Evolutionary conservation across 2,329 filamentous ascomycete species (phyloP).

Genomic region (Fusarium fracticaudum): DNA sequence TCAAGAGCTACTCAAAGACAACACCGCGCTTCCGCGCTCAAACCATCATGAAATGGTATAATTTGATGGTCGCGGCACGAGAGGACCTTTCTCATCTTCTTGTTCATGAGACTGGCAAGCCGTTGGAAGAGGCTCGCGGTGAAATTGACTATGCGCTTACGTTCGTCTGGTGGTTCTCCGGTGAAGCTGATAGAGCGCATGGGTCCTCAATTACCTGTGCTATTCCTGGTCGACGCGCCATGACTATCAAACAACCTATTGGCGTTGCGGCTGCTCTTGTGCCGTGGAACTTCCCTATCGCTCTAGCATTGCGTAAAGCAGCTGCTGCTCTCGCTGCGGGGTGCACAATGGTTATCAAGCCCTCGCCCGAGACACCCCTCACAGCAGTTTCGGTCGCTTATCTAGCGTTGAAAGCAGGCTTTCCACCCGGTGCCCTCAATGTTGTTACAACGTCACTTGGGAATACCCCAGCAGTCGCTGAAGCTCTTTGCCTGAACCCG

Average conservation of each 20-base stretch:
- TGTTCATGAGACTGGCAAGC: constrained; percentile 65
- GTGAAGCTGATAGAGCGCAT: constrained; percentile 53
- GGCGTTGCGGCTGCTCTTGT: constrained; percentile 49
- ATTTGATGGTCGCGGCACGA: constrained; percentile 46
- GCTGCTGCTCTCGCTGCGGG: constrained; percentile 74
- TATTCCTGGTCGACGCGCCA: constrained; percentile 59
- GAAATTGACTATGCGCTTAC: constrained; percentile 65
- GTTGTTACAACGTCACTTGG: constrained; percentile 55
- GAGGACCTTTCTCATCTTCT: constrained; percentile 40
- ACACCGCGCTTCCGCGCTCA: constrained; percentile 47
- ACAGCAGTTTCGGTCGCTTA: constrained; percentile 75
- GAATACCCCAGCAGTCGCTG: constrained; percentile 55
- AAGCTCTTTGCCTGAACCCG: constrained; percentile 57
- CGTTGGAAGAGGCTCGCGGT: constrained; percentile 61
- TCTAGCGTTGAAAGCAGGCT: constrained; percentile 75
- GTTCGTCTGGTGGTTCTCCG: constrained; percentile 67
- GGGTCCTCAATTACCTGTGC: constrained; percentile 67
- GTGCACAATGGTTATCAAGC: constrained; percentile 79
- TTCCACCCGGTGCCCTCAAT: constrained; percentile 76
- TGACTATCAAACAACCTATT: constrained; percentile 70
- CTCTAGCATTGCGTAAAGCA: constrained; percentile 59
- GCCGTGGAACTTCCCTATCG: constrained; percentile 68
- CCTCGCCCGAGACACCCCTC: constrained; percentile 77
- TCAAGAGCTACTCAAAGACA: constrained; percentile 51
- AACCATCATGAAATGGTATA: constrained; percentile 50